phyloP scores from a whole-genome alignment of 805 yeast species.

The Cephaloascus fragrans region DNA sequence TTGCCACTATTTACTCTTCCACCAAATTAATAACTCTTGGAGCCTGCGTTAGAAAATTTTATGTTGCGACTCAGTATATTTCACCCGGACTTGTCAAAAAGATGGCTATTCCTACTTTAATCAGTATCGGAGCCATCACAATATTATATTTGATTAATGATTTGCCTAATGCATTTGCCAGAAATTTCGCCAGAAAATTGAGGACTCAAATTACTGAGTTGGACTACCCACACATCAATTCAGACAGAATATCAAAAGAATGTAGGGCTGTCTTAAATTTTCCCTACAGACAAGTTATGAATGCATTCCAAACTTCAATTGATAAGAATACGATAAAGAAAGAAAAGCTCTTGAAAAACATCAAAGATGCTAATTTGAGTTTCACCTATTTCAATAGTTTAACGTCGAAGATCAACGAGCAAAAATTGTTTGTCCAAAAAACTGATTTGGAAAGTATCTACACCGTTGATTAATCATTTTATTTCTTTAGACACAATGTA shows the following conservation, averaged over 20 bases:
- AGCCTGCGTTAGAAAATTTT: conserved; percentile 27
- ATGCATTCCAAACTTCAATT: conserved; percentile 53
- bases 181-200: conserved; percentile 70
- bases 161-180: conserved; percentile 82
- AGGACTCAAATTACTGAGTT: conserved; percentile 47
- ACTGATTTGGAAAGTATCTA: conserved; percentile 34
- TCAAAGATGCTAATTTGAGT: conserved; percentile 48
- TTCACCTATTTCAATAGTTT: conserved; percentile 44
- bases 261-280: conserved; percentile 70
- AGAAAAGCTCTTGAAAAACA: conserved; percentile 39
- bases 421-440: conserved; percentile 27
- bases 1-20: conserved; percentile 11
- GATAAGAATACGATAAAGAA: conserved; percentile 53
- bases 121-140: conserved; percentile 42
- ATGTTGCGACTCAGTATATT: conserved; percentile 20
- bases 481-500: too few species aligned
- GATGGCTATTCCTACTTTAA: conserved; percentile 42
- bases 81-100: conserved; percentile 30
- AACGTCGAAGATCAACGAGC: conserved; percentile 31
- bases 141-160: conserved; percentile 62
- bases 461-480: conserved; percentile 29
- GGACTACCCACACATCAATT: conserved; percentile 74
- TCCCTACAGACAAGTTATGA: conserved; percentile 77
- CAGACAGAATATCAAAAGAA: conserved; percentile 72
- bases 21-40: conserved; percentile 25